Conservation (phyloP, 2,329 filamentous ascomycete species). For the Zopfia rhizophila region DNA sequence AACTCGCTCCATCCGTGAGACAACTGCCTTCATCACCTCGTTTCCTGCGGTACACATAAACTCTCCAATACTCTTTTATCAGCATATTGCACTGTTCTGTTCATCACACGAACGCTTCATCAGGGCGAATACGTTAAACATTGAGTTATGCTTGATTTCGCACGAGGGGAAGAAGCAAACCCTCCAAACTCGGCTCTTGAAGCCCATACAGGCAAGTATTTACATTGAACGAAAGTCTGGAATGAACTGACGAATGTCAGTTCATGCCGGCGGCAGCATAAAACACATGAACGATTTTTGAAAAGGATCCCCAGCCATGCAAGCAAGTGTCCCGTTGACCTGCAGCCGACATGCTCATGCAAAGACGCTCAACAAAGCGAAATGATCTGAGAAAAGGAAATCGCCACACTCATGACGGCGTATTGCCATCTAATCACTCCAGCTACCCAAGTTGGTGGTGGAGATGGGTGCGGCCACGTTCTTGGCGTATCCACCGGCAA, state of each 20-base stretch:
- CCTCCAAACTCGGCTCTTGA: constrained; percentile 11
- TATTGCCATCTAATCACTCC: constrained; percentile 40
- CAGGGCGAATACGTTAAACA: background rate
- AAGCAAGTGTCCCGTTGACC: constrained; percentile 20
- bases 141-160: constrained; percentile 5
- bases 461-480: constrained; percentile 61
- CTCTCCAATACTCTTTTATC: no score
- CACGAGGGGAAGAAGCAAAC: constrained; percentile 13
- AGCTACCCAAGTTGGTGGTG: constrained; percentile 33
- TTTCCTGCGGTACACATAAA: no score
- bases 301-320: constrained; percentile 20
- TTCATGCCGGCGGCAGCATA: constrained; percentile 10
- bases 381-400: constrained; percentile 11
- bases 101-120: no score
- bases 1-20: no score
- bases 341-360: constrained; percentile 24
- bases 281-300: constrained; percentile 12
- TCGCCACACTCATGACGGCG: no score
- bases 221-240: constrained; percentile 25
- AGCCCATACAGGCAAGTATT: constrained; percentile 26
- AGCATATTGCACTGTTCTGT: no score
- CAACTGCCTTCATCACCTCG: no score
- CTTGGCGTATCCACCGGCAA: constrained; percentile 61
- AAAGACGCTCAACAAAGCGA: constrained; percentile 23
- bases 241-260: constrained; percentile 15